phyloP scores from a whole-genome alignment of 148 eudicot species.

The Limonium bicolor region DNA sequence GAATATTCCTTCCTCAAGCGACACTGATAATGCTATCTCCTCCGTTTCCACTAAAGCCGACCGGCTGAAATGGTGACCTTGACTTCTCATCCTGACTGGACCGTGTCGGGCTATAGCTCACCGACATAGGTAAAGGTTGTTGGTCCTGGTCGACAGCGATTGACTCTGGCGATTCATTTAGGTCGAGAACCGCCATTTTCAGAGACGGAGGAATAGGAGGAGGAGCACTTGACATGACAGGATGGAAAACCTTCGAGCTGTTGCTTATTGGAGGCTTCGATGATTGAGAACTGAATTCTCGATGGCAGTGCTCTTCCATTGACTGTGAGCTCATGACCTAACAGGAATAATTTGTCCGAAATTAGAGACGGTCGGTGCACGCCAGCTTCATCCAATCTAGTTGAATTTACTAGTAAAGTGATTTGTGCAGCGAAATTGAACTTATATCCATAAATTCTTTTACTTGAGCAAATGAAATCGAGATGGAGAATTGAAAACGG shows the following conservation, averaged over 20 bases:
- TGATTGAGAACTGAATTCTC: conserved; percentile 14
- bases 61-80: conserved; percentile 13
- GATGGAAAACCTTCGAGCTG: too few relatives aligned
- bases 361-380: too few relatives aligned
- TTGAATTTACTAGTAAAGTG: too few relatives aligned
- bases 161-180: conserved; percentile 27
- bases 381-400: too few relatives aligned
- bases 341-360: too few relatives aligned
- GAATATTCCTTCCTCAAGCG: conserved; percentile 26
- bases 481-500: not conserved
- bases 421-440: too few relatives aligned
- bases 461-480: too few relatives aligned
- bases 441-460: too few relatives aligned
- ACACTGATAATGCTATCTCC: conserved; percentile 78
- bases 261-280: not conserved
- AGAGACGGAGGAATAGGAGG: conserved; percentile 49
- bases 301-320: conserved; percentile 20
- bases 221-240: too few relatives aligned
- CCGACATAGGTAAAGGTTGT: conserved; percentile 27
- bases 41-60: conserved; percentile 34
- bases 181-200: conserved; percentile 50
- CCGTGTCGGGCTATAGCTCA: conserved; percentile 22
- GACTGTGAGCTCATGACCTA: conserved; percentile 22
- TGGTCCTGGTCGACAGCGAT: conserved; percentile 11
- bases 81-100: conserved; percentile 12